These are phyloP conservation scores for Lotus japonicus DNA, from an alignment of 306 rosid species.

Conservation along the genomic window DNA sequence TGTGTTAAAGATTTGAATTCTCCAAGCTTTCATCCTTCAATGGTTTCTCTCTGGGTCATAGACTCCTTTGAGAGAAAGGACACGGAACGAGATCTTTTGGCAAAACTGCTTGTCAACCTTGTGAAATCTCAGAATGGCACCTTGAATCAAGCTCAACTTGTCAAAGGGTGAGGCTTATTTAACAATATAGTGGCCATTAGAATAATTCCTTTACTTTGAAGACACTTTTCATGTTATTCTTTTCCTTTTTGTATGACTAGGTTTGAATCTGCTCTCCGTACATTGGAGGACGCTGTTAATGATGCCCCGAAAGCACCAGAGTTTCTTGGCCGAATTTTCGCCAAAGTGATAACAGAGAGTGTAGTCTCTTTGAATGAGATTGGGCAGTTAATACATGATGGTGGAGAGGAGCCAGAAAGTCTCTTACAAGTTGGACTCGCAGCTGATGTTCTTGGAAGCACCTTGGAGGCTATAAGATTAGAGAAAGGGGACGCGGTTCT, in stretches of 20 bases:
- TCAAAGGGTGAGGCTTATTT: slow-evolving; percentile 55
- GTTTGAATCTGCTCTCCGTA: slow-evolving; percentile 62
- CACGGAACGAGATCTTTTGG: slow-evolving; percentile 62
- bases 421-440: slow-evolving; percentile 57
- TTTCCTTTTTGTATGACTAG: slow-evolving; percentile 30
- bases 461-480: slow-evolving; percentile 48
- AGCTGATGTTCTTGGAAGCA: slow-evolving; percentile 65
- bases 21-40: slow-evolving; percentile 77
- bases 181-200: too few species aligned
- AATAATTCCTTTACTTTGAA: too few species aligned
- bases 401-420: slow-evolving; percentile 63
- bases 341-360: slow-evolving; percentile 46
- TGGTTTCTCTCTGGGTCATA: slow-evolving; percentile 76
- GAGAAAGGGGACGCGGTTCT: slow-evolving; percentile 59
- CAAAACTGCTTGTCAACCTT: slow-evolving; percentile 58
- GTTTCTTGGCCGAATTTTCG: slow-evolving; percentile 65
- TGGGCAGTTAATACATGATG: slow-evolving; percentile 44
- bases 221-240: too few species aligned
- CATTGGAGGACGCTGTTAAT: slow-evolving; percentile 66
- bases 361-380: slow-evolving; percentile 57
- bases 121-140: slow-evolving; percentile 42
- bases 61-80: slow-evolving; percentile 88
- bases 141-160: slow-evolving; percentile 55
- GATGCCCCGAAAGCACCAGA: slow-evolving; percentile 88
- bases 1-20: slow-evolving; percentile 73